Percentiles rank a stretch among this genome's conserved stretches.
Evolutionary conservation across 73 alveolate genomes (phyloP).

Genomic region (Symbiodinium pilosum): DNA sequence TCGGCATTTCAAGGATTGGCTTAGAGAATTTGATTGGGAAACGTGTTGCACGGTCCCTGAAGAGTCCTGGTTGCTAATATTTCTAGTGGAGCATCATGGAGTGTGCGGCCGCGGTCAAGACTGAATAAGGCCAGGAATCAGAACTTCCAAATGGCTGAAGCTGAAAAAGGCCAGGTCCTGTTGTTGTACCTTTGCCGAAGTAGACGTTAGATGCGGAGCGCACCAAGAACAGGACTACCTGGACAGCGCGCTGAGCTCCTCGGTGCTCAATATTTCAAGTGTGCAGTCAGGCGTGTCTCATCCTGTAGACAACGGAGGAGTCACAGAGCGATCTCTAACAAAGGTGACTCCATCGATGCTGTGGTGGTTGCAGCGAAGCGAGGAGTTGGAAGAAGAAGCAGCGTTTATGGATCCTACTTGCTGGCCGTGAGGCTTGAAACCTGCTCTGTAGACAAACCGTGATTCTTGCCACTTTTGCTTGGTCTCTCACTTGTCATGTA

Average conservation of each 20-base stretch:
- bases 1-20: too few relatives aligned
- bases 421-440: constrained; percentile 96
- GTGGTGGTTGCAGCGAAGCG: constrained; percentile 98
- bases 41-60: too few relatives aligned
- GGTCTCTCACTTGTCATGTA: neutral
- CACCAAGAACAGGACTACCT: constrained; percentile 49
- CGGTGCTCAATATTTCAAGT: neutral
- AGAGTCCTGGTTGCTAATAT: too few relatives aligned
- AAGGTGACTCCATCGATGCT: constrained; percentile 98
- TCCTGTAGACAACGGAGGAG: too few relatives aligned
- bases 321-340: too few relatives aligned
- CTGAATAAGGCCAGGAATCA: constrained; percentile 60
- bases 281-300: too few relatives aligned
- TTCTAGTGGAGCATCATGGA: too few relatives aligned
- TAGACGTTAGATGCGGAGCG: too few relatives aligned
- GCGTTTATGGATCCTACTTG: constrained; percentile 98
- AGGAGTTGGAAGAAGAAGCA: constrained; percentile 98
- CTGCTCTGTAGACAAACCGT: neutral
- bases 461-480: neutral
- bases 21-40: too few relatives aligned
- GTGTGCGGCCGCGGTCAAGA: too few relatives aligned
- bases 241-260: constrained; percentile 55
- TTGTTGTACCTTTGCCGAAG: too few relatives aligned
- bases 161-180: constrained; percentile 33
- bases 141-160: constrained; percentile 71